Conservation (phyloP, 257 asterid species). For the Salvia splendens region DNA sequence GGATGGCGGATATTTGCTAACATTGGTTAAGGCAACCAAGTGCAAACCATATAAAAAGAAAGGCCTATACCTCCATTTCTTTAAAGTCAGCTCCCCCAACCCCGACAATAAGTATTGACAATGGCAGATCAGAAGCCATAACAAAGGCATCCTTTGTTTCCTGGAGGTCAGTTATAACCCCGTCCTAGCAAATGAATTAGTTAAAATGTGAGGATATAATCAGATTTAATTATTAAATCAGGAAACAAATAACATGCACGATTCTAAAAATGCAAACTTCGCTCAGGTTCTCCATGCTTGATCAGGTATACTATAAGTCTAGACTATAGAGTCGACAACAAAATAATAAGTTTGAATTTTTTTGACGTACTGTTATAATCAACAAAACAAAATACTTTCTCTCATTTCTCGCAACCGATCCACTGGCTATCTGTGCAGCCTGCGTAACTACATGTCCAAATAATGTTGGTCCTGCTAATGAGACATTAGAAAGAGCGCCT, state of each 20-base stretch:
- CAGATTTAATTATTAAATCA: slow-evolving; percentile 5
- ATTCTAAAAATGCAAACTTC: slow-evolving; percentile 9
- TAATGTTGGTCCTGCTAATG: slow-evolving; percentile 97
- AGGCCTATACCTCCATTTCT: slow-evolving; percentile 86
- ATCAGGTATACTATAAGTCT: slow-evolving; percentile 16
- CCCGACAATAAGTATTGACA: slow-evolving; percentile 92
- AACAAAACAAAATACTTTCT: slow-evolving; percentile 78
- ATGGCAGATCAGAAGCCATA: slow-evolving; percentile 91
- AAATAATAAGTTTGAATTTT: too few relatives aligned
- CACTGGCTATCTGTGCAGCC: slow-evolving; percentile 90
- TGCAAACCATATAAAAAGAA: slow-evolving; percentile 19
- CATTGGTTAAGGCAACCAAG: slow-evolving; percentile 4
- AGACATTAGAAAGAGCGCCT: slow-evolving; percentile 86
- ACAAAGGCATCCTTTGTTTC: slow-evolving; percentile 95
- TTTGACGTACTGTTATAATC: slow-evolving; percentile 75
- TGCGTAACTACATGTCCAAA: slow-evolving; percentile 84
- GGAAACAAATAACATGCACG: not conserved
- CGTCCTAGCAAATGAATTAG: slow-evolving; percentile 56
- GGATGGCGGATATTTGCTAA: slow-evolving; percentile 1
- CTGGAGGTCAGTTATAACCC: slow-evolving; percentile 97
- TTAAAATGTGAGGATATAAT: slow-evolving; percentile 19
- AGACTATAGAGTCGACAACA: not conserved
- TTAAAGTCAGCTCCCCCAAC: slow-evolving; percentile 99
- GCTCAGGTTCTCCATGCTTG: slow-evolving; percentile 2
- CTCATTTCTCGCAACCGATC: slow-evolving; percentile 63